Evolutionary conservation across 352 stramenopile species (phyloP).

Genomic region (Stramenopiles sp.): DNA sequence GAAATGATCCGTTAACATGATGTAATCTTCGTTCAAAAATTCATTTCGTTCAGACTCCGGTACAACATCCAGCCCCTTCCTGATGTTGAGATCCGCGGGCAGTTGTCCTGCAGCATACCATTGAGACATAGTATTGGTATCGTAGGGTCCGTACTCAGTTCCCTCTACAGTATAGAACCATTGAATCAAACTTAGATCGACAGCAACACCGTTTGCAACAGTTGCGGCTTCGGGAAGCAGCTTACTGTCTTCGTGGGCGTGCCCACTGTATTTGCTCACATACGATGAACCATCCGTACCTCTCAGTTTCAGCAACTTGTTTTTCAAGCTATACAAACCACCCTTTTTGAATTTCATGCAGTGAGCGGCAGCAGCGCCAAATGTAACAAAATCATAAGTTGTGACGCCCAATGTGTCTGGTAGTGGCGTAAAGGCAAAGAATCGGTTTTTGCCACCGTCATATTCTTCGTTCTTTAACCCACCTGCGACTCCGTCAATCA

Average conservation of each 20-base stretch:
- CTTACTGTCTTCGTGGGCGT: too few species aligned
- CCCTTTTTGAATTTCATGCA: constrained; percentile 10
- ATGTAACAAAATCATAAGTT: constrained; percentile 2
- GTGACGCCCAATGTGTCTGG: not conserved
- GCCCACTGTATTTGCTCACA: not conserved
- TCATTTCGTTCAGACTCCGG: not conserved
- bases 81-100: not conserved
- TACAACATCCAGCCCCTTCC: not conserved
- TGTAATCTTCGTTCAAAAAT: not conserved
- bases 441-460: not conserved
- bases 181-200: not conserved
- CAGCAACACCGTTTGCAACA: too few species aligned
- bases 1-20: not conserved
- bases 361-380: not conserved
- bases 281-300: not conserved
- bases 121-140: not conserved
- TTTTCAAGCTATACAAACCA: not conserved
- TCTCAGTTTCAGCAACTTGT: not conserved
- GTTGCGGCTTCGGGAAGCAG: not conserved
- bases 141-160: not conserved
- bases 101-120: not conserved
- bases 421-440: not conserved
- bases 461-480: not conserved
- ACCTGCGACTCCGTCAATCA: not conserved
- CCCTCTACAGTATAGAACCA: not conserved